Evolutionary conservation across 1,284 basidiomycete genomes (phyloP).

Genomic region (Polyporus tsugae): DNA sequence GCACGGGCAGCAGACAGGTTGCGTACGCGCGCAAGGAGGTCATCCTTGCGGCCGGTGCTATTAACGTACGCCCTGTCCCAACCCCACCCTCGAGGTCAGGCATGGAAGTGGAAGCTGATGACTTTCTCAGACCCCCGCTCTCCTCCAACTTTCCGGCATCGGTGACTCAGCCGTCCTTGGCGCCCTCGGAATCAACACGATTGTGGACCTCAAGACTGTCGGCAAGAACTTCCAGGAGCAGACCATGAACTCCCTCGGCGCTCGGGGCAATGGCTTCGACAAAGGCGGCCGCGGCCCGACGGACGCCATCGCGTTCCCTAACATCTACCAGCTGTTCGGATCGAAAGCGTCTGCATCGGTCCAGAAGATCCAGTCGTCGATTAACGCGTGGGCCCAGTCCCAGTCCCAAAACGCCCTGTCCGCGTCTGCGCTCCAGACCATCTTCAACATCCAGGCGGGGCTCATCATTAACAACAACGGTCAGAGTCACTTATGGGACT

Average conservation of each 20-base stretch:
- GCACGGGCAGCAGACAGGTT: slow-evolving; percentile 35
- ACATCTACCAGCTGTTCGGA: slow-evolving; percentile 55
- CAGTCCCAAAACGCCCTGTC: slow-evolving; percentile 50
- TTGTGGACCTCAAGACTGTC: slow-evolving; percentile 50
- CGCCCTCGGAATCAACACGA: slow-evolving; percentile 48
- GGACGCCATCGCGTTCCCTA: slow-evolving; percentile 52
- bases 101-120: background rate
- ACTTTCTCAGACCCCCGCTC: slow-evolving; percentile 43
- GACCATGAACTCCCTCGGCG: slow-evolving; percentile 53
- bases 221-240: slow-evolving; percentile 59
- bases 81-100: background rate
- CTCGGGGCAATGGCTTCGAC: slow-evolving; percentile 44
- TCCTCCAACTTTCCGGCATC: slow-evolving; percentile 56
- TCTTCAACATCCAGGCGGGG: slow-evolving; percentile 52
- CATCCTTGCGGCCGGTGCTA: slow-evolving; percentile 57
- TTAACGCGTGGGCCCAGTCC: slow-evolving; percentile 49
- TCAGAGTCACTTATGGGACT: slow-evolving; percentile 29
- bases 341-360: slow-evolving; percentile 43
- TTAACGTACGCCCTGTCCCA: slow-evolving; percentile 24
- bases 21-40: slow-evolving; percentile 60
- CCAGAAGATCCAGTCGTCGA: slow-evolving; percentile 44
- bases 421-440: slow-evolving; percentile 49
- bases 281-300: slow-evolving; percentile 40
- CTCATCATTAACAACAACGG: slow-evolving; percentile 54
- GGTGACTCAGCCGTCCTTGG: slow-evolving; percentile 50